Evolutionary conservation across 2,329 filamentous ascomycete species (phyloP).

Genomic region (Chaetomium strumarium): DNA sequence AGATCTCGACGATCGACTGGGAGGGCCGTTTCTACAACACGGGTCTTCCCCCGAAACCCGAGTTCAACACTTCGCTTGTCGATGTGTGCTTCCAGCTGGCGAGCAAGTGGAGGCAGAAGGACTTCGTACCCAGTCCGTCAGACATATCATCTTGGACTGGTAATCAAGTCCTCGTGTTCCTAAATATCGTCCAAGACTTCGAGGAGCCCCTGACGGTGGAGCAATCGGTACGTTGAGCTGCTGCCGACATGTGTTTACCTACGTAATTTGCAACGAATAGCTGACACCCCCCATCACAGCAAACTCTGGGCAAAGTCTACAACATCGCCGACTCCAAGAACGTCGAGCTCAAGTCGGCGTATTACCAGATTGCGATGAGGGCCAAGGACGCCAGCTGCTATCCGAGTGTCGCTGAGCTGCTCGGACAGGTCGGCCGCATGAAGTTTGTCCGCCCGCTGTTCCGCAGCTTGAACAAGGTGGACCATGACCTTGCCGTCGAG

Average conservation of each 20-base stretch:
- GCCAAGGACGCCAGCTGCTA: conserved; percentile 66
- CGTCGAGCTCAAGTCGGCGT: conserved; percentile 77
- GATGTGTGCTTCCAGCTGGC: conserved; percentile 80
- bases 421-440: conserved; percentile 86
- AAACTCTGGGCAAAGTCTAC: conserved; percentile 69
- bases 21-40: conserved; percentile 83
- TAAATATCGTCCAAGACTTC: conserved; percentile 70
- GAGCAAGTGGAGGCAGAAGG: conserved; percentile 67
- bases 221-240: conserved; percentile 44
- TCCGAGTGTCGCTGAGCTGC: conserved; percentile 62
- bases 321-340: conserved; percentile 70
- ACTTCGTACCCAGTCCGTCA: conserved; percentile 56
- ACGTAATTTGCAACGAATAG: not conserved
- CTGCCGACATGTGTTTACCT: not conserved
- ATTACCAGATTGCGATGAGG: conserved; percentile 71
- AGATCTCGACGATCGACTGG: conserved; percentile 77
- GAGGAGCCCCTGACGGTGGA: conserved; percentile 56
- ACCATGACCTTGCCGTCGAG: conserved; percentile 66
- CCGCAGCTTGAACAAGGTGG: conserved; percentile 65
- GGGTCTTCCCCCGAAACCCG: conserved; percentile 81
- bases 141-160: conserved; percentile 73
- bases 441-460: conserved; percentile 92
- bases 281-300: conserved; percentile 18
- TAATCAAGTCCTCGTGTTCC: conserved; percentile 87
- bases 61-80: conserved; percentile 83